Conservation (phyloP, 106 monocot genomes). For the Gastrodia elata region DNA sequence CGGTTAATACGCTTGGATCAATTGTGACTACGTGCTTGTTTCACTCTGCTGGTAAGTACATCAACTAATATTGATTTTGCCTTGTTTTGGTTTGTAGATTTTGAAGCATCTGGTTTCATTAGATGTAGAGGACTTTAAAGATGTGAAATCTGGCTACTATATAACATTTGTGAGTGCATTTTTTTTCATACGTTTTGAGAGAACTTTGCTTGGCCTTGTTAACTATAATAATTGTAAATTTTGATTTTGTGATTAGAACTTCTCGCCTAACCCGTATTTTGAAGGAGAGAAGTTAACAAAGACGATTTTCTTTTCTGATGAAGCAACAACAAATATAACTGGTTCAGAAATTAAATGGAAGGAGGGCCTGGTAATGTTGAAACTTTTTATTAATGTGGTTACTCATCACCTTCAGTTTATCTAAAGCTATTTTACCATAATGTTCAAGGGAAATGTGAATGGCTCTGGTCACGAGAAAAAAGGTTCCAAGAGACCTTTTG, state of each 20-base stretch:
- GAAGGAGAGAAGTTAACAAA: slow-evolving; percentile 52
- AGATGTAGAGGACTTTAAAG: slow-evolving; percentile 61
- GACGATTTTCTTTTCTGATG: slow-evolving; percentile 43
- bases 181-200: background rate
- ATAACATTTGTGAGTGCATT: slow-evolving; percentile 20
- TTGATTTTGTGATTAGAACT: slow-evolving; percentile 27
- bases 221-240: background rate
- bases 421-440: too few relatives aligned
- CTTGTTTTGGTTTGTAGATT: slow-evolving; percentile 28
- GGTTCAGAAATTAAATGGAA: slow-evolving; percentile 65
- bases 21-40: too few relatives aligned
- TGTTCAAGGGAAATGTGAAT: too few relatives aligned
- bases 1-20: too few relatives aligned
- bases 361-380: slow-evolving; percentile 46
- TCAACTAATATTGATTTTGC: background rate
- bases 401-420: too few relatives aligned
- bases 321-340: slow-evolving; percentile 45
- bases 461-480: too few relatives aligned
- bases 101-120: slow-evolving; percentile 59
- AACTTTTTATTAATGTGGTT: too few relatives aligned
- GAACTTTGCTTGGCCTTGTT: background rate
- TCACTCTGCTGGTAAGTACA: too few relatives aligned
- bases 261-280: slow-evolving; percentile 60
- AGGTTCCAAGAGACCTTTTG: too few relatives aligned
- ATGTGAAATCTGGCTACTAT: slow-evolving; percentile 65